Evolutionary conservation across 768 basidiomycete species (phyloP), one percentile per base, ranked within the genome.

Genomic region (Lactarius tabidus): DNA sequence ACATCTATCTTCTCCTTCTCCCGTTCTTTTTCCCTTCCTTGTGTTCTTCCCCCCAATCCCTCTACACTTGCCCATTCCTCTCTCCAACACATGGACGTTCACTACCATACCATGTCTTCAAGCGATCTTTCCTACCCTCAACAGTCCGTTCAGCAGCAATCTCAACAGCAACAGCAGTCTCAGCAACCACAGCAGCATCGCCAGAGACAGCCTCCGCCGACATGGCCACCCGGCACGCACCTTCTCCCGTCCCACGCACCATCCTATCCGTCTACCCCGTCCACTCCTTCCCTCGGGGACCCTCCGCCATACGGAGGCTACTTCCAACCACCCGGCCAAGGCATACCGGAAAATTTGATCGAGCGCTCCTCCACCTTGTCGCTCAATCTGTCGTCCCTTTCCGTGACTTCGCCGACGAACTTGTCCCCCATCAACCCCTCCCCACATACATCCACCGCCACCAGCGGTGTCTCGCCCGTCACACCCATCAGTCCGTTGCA

Each of bases 301-400:
- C 70, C 61, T 33, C 69, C 62, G 57, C 71, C 60, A 10, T 69
- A 69, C 29, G 62, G 60, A 14, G 67, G 68, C 12, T 72, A 71
- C 59, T 64, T 60, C 67, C 59, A 60, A 57, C 53, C 68, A 36
- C 68, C 71, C 28, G 38, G 54, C 51, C 70, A 73, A 64, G 62
- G 59, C 54, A 45, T 70, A 51, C 66, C 69, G 67, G 43, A 73
- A 71, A 43, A 74, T 48, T 62, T 70, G 59, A 61, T 67, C 48
- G 74, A 74, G 62, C 69, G 71, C 58, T 75, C 80, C 58, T 75
- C 80, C 39, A 72, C 78, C 1, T 79, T 90, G 52, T 84, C 86
- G 35, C 82, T 91, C 72, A 91, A 90, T 72, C 79, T 91, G 63
- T 85, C 84, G 29, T 80, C 82, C 1, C 81, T 91, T 59, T 78